Percentiles rank a stretch among this genome's conserved stretches.
These are phyloP conservation scores for Dactylonectria macrodidyma DNA, from an alignment of 2,329 filamentous ascomycete species.

Conservation along the genomic window DNA sequence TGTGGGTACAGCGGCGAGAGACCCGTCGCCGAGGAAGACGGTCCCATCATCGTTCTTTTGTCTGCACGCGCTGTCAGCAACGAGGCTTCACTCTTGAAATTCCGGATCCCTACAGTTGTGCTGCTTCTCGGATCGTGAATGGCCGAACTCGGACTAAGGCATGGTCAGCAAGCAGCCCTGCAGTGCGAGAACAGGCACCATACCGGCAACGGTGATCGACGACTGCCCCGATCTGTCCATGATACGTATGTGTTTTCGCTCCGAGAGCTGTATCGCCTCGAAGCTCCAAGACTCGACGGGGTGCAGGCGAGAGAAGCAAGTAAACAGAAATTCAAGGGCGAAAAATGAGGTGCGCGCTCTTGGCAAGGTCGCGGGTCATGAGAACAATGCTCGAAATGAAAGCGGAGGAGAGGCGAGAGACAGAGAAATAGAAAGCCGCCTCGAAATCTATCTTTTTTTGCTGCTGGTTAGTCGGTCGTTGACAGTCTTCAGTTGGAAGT, in stretches of 20 bases:
- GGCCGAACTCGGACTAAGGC: slow-evolving; percentile 76
- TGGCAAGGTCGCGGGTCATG: slow-evolving; percentile 36
- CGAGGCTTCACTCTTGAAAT: background rate
- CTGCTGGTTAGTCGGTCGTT: slow-evolving; percentile 36
- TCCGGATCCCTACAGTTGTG: slow-evolving; percentile 77
- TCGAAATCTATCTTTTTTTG: slow-evolving; percentile 7
- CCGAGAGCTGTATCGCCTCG: slow-evolving; percentile 17
- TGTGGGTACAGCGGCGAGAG: slow-evolving; percentile 86
- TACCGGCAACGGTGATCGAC: slow-evolving; percentile 73
- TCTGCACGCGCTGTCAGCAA: slow-evolving; percentile 53
- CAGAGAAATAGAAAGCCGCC: slow-evolving; percentile 21
- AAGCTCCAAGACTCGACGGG: background rate
- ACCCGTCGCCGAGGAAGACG: slow-evolving; percentile 96
- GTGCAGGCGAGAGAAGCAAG: slow-evolving; percentile 27
- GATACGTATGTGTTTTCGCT: slow-evolving; percentile 30
- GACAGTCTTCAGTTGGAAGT: slow-evolving; percentile 28
- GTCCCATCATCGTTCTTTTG: slow-evolving; percentile 85
- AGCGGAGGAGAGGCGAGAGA: slow-evolving; percentile 4
- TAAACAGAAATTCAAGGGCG: slow-evolving; percentile 40
- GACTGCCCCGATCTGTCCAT: slow-evolving; percentile 56
- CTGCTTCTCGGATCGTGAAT: slow-evolving; percentile 92
- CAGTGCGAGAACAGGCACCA: slow-evolving; percentile 32
- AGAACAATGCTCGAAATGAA: slow-evolving; percentile 39
- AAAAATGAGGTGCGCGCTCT: slow-evolving; percentile 38
- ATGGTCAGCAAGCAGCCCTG: slow-evolving; percentile 46